Conservation (phyloP, 1,284 basidiomycete genomes). For the Pseudozyma tsukubaensis region DNA sequence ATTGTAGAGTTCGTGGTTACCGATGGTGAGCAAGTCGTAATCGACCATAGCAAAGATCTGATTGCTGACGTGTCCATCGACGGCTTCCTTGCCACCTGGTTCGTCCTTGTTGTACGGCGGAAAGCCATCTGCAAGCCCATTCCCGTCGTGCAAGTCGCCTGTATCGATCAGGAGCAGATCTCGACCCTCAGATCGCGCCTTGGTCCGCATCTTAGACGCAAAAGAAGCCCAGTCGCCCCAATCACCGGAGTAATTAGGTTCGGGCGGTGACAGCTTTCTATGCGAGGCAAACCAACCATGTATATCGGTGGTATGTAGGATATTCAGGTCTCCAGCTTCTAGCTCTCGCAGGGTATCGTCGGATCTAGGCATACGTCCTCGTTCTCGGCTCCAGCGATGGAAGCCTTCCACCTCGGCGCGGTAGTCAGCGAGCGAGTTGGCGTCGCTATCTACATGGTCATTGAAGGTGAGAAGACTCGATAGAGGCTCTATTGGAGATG, state of each 20-base stretch:
- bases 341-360: conserved; percentile 71
- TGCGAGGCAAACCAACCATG: conserved; percentile 72
- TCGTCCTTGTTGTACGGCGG: conserved; percentile 46
- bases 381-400: conserved; percentile 41
- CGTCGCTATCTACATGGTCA: conserved; percentile 31
- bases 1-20: conserved; percentile 88
- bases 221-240: conserved; percentile 69
- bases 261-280: conserved; percentile 63
- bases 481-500: conserved; percentile 29
- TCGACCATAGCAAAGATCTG: conserved; percentile 76
- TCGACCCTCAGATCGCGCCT: conserved; percentile 55
- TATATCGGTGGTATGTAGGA: conserved; percentile 83
- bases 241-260: conserved; percentile 64
- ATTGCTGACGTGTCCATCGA: conserved; percentile 63
- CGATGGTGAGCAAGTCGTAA: conserved; percentile 85
- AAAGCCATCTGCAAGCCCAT: conserved; percentile 64
- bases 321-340: conserved; percentile 81
- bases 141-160: conserved; percentile 65
- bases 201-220: conserved; percentile 60
- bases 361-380: conserved; percentile 53
- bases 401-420: conserved; percentile 49
- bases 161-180: conserved; percentile 67
- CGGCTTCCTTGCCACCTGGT: conserved; percentile 46
- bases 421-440: conserved; percentile 35
- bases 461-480: conserved; percentile 43